Evolutionary conservation across 2,329 filamentous ascomycete genomes (phyloP).

Genomic region (Aureobasidium sp.): DNA sequence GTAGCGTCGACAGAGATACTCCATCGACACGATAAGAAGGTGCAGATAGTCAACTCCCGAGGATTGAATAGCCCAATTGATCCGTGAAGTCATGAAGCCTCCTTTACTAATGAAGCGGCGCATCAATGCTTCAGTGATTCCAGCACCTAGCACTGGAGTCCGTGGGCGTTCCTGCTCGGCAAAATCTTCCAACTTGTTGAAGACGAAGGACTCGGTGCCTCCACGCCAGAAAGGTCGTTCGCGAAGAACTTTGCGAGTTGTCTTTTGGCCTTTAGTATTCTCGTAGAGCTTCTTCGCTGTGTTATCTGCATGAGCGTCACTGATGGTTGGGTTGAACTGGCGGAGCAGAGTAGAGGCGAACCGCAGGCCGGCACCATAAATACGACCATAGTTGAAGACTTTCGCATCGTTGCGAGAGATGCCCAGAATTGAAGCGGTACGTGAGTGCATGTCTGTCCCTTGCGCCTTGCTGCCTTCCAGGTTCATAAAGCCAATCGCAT

Average conservation of each 20-base stretch:
- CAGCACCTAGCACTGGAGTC: conserved; percentile 87
- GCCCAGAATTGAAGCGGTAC: conserved; percentile 83
- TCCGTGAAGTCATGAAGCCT: conserved; percentile 88
- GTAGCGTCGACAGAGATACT: conserved; percentile 80
- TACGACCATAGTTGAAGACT: conserved; percentile 97
- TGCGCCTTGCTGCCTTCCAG: conserved; percentile 91
- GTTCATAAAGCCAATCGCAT: conserved; percentile 98
- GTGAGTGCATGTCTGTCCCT: conserved; percentile 89
- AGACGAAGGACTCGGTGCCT: conserved; percentile 94
- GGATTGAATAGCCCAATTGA: conserved; percentile 99
- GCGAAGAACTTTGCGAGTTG: conserved; percentile 62
- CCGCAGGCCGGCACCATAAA: conserved; percentile 93
- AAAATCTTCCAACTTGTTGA: conserved; percentile 97
- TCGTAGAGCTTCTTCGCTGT: conserved; percentile 77
- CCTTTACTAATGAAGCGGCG: conserved; percentile 78
- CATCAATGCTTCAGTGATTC: conserved; percentile 94
- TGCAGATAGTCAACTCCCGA: conserved; percentile 96
- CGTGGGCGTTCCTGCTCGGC: conserved; percentile 87
- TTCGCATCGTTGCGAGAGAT: conserved; percentile 95
- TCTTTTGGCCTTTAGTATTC: conserved; percentile 85
- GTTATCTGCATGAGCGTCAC: conserved; percentile 67
- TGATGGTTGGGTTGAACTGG: conserved; percentile 84
- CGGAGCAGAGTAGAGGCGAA: conserved; percentile 85
- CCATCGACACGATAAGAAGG: conserved; percentile 87
- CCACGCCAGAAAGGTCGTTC: conserved; percentile 86